Evolutionary conservation across 257 asterid species (phyloP), one percentile per base, ranked within the genome.

Genomic region (Capsicum chinense): DNA sequence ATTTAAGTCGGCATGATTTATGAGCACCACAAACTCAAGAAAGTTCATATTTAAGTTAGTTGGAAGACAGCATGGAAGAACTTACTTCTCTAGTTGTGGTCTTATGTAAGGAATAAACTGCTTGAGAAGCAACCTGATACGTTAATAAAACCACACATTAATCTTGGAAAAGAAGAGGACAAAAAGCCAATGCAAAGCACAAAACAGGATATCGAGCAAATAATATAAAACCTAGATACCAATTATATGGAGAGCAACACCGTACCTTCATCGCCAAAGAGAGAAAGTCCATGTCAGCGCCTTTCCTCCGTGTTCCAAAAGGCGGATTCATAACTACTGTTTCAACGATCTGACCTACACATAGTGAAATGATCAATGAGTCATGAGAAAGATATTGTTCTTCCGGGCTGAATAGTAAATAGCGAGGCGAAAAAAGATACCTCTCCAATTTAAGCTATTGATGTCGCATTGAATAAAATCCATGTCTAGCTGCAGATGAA

Each of bases 251-350:
- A 26, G 63, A 76, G 81, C 2, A 54, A 33, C 79, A 54, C 48
- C 39, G 15, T 73, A 94, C 99, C 97, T 91, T 96, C 91, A 96
- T 88, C 52, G 95, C 98, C 80, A 90, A 87, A 74, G 87, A 87
- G 4, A 96, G 94, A 86, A 96, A 96, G 33, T 92, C 98, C 98
- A 94, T 93, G 89, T 96, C 99, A 10, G 98, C 98, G 59, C 98
- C 99, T 91, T 94, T 94, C 87, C 88, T 96, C 85, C 99, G 90
- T 15, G 99, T 96, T 71, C 99, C 99, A 85, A 96, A 96, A 56
- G 99, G 99, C 88, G 99, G 99, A 88, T 94, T 96, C 99, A 96
- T 92, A 60, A 96, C 98, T 83, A 93, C 91, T 56, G 98, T 96
- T 81, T 96, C 96, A 83, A 94, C 88, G 69, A 85, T 70, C 84